Conservation (phyloP, 257 asterid genomes). For the Osmanthus fragrans region DNA sequence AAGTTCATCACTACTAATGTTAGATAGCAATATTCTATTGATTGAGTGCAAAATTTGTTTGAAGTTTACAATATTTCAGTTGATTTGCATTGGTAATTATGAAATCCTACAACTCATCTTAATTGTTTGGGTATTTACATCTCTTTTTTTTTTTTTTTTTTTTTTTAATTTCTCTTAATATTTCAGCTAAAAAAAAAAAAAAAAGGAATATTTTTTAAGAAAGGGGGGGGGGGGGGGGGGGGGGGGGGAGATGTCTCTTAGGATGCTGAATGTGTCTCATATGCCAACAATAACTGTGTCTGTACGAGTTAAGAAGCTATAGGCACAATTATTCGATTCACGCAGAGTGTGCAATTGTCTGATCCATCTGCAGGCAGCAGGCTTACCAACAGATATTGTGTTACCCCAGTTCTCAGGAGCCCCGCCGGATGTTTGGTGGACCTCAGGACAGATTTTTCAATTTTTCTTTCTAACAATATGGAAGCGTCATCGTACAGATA, state of each 20-base stretch:
- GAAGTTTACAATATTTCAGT: too few relatives aligned
- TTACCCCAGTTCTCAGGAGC: not conserved
- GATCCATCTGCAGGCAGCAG: not conserved
- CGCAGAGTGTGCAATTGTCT: conserved; percentile 33
- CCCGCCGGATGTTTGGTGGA: conserved; percentile 22
- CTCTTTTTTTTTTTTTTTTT: too few relatives aligned
- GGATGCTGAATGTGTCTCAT: conserved; percentile 13
- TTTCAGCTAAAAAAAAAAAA: too few relatives aligned
- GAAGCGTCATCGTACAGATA: too few relatives aligned
- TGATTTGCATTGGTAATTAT: too few relatives aligned
- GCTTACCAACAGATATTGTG: conserved; percentile 12
- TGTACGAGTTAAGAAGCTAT: conserved; percentile 16
- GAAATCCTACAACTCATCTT: too few relatives aligned
- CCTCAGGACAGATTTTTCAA: not conserved
- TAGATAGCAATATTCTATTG: too few relatives aligned
- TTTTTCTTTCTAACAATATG: too few relatives aligned
- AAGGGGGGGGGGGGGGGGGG: not conserved
- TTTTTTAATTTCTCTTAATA: too few relatives aligned
- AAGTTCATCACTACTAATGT: too few relatives aligned
- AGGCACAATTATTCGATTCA: conserved; percentile 41
- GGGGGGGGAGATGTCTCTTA: not conserved
- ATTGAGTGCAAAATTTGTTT: too few relatives aligned
- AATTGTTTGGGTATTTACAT: too few relatives aligned
- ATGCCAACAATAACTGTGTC: conserved; percentile 11
- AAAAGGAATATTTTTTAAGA: not conserved